Conservation (phyloP, 106 monocot species). For the Iris macrosiphon region DNA sequence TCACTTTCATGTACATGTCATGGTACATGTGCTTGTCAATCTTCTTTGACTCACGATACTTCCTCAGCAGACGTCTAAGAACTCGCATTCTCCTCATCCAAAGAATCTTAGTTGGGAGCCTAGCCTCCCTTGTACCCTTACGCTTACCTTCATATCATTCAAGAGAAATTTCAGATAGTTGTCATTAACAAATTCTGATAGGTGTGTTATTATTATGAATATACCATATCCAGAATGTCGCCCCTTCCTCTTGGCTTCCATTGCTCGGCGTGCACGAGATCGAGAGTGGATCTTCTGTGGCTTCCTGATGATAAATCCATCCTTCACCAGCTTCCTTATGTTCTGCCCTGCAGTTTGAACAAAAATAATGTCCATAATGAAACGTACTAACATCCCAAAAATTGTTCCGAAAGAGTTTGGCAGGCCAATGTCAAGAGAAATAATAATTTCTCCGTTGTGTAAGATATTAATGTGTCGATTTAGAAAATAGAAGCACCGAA, state of each 20-base stretch:
- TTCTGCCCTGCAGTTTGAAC: conserved; percentile 75
- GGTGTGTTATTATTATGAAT: background rate
- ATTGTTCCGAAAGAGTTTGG: no score
- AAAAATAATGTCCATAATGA: no score
- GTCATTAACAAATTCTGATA: no score
- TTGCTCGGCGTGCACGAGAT: conserved; percentile 44
- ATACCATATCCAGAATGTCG: conserved; percentile 60
- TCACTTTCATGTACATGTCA: conserved; percentile 41
- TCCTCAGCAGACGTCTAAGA: conserved; percentile 27
- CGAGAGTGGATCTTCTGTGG: conserved; percentile 66
- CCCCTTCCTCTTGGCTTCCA: conserved; percentile 64
- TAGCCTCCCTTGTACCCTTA: conserved; percentile 39
- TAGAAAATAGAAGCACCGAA: no score
- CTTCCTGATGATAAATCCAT: conserved; percentile 71
- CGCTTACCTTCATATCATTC: conserved; percentile 24
- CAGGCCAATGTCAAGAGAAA: no score
- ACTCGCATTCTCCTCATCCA: conserved; percentile 52
- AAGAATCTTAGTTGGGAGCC: conserved; percentile 32
- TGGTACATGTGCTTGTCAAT: conserved; percentile 47
- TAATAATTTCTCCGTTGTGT: no score
- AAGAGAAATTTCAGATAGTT: no score
- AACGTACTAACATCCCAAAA: no score
- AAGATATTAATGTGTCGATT: no score
- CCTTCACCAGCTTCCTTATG: conserved; percentile 66
- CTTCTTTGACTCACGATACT: conserved; percentile 34